Base-by-base conservation (phyloP, 805 yeast genomes). In the Ogataea methanolica region DNA sequence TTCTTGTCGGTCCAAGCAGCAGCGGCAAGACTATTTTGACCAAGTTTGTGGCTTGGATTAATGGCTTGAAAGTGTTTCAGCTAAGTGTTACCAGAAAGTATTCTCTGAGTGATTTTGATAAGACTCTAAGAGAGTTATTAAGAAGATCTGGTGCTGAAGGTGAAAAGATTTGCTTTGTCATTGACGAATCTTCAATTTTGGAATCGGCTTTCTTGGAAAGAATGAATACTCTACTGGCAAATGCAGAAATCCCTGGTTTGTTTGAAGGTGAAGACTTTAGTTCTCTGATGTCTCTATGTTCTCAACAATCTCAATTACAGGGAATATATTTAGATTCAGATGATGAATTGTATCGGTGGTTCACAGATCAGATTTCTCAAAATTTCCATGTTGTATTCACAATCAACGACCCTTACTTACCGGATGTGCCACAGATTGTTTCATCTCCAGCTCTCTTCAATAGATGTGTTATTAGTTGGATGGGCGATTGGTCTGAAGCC, bases 191-290 rank as follows among this genome's bases (percentile, higher is more conserved):
- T 0, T 79, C 83, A 29, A 79, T 90, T 43, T 56, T 82, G 38
- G 91, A 88, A 33, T 73, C 95, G 0, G 72, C 94, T 0, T 92
- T 91, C 59, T 66, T 92, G 31, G 98, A 92, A 63, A 71, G 96
- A 51, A 89, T 92, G 94, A 92, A 92, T 57, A 88, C 96, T 0
- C 68, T 92, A n/a, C 72, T 92, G 36, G 97, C 97, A 0, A 92
- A 92, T 64, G 87, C 96, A 0, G 97, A 92, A 58, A 75, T 90
- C 36, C 97, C 97, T 0, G 97, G 96, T 4, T 68, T 92, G 14
- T 92, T 88, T 62, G 86, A 79, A 47, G 90, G 82, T 0, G 95
- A 88, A 9, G 91, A 87, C 8, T 75, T 70, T 43, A 67, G 67
- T 0, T 49, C 70, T 2, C 66, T 91, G 47, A 68, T 86, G 70